Base-by-base conservation (phyloP, 2,329 filamentous ascomycete genomes). In the Parafenestella ontariensis region DNA sequence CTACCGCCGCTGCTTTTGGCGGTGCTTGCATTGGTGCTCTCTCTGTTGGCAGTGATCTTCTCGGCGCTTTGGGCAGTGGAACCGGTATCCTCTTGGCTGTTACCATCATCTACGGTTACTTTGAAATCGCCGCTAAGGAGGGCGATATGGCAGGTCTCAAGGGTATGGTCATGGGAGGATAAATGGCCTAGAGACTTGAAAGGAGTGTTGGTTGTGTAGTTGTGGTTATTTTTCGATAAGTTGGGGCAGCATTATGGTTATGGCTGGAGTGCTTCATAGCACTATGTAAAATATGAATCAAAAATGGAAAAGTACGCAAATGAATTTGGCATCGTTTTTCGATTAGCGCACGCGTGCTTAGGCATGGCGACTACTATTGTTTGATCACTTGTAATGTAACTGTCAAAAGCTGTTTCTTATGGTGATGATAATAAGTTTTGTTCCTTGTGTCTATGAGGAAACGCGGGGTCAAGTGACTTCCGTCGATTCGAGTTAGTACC, bases 71-170 rank as follows among this genome's bases (percentile, higher is more conserved):
- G 47, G 95, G 95, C 76, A 96, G 91, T 65, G 95, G 95, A 75
- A 99, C 95, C 71, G 93, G 95, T 89, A 99, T 96, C 71, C 85
- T 99, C 58, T 88, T 99, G 77, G 95, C 95, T 78, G 95, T 99
- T 75, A 99, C 96, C 89, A 99, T 99, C 77, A 99, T 99, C 79
- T 99, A 99, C 79, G 92, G 93, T 64, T 99, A 99, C 83, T 99
- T 99, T 72, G 95, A 99, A 79, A 99, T 99, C 73, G 95, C 95
- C 21, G 96, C 96, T 72, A 97, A 97, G 82, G 95, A 99, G 81
- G 95, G 95, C 70, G 95, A 99, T 77, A 89, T 98, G 79, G 85
- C 88, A 58, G 91, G 92, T 65, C 80, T 89, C 54, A 87, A 87
- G 78, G 86, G 86, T 47, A 86, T 88, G 79, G 85, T 89, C 47